Evolutionary conservation across 2,329 filamentous ascomycete genomes (phyloP).

Genomic region (Pseudogymnoascus sp.): DNA sequence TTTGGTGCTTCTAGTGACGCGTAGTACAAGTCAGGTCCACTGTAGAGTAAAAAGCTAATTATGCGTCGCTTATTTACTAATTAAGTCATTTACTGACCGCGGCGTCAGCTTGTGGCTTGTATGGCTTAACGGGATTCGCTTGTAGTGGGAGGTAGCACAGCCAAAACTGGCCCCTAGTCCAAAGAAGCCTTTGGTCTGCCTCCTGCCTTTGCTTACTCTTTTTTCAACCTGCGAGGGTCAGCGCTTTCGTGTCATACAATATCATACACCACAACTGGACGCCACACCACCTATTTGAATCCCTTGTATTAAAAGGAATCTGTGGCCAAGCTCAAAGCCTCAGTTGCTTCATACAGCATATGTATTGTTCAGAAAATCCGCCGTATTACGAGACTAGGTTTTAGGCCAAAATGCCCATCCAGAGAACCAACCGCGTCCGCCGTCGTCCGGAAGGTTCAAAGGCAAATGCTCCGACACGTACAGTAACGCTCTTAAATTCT

Average conservation of each 20-base stretch:
- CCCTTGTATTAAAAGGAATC: not conserved
- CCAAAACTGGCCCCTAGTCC: not conserved
- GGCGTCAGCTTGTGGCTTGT: not conserved
- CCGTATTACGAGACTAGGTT: not conserved
- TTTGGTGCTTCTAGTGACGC: too few relatives aligned
- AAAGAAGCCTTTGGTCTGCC: not conserved
- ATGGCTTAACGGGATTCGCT: not conserved
- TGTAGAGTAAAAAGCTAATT: too few relatives aligned
- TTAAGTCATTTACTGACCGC: not conserved
- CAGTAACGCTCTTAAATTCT: conserved; percentile 24
- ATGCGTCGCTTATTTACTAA: too few relatives aligned
- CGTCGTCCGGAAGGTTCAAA: conserved; percentile 15
- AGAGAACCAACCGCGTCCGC: not conserved
- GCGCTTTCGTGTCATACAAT: not conserved
- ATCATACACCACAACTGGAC: not conserved
- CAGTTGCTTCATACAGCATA: not conserved
- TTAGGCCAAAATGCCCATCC: not conserved
- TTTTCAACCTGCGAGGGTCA: not conserved
- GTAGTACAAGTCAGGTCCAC: too few relatives aligned
- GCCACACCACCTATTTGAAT: not conserved
- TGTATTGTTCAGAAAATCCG: not conserved
- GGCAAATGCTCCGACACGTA: conserved; percentile 31
- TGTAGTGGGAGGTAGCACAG: not conserved
- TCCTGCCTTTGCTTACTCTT: not conserved
- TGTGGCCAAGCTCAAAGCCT: not conserved